Percentiles rank a stretch among this genome's conserved stretches.
These are phyloP conservation scores for Vaccinium darrowii DNA, from an alignment of 148 eudicot genomes.

Conservation along the genomic window DNA sequence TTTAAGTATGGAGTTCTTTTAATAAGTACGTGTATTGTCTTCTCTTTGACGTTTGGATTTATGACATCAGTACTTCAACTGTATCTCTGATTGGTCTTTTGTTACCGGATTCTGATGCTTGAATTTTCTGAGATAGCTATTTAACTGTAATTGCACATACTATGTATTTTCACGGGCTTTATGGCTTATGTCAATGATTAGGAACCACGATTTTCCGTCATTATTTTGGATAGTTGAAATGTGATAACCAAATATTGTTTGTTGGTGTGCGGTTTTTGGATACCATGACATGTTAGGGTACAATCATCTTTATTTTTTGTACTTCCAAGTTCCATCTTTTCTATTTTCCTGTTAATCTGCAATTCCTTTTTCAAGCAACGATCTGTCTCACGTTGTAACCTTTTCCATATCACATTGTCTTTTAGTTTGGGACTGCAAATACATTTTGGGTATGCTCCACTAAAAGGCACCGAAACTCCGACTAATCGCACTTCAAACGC, in stretches of 20 bases:
- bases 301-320: not conserved
- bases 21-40: not conserved
- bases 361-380: too few species aligned
- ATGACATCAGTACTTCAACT: not conserved
- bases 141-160: not conserved
- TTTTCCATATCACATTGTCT: too few species aligned
- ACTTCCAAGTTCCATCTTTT: not conserved
- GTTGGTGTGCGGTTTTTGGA: not conserved
- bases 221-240: not conserved
- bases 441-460: too few species aligned
- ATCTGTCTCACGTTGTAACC: too few species aligned
- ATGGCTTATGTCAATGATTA: not conserved
- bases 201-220: not conserved
- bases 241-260: not conserved
- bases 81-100: not conserved
- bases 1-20: not conserved
- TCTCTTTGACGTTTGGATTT: not conserved
- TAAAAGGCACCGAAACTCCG: too few species aligned
- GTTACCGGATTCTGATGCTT: not conserved
- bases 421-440: too few species aligned
- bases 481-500: too few species aligned
- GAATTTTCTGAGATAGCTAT: not conserved
- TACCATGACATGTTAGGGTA: not conserved
- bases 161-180: not conserved
- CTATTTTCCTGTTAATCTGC: not conserved